Conservation (phyloP, 257 asterid genomes). For the Solanum sejunctum region DNA sequence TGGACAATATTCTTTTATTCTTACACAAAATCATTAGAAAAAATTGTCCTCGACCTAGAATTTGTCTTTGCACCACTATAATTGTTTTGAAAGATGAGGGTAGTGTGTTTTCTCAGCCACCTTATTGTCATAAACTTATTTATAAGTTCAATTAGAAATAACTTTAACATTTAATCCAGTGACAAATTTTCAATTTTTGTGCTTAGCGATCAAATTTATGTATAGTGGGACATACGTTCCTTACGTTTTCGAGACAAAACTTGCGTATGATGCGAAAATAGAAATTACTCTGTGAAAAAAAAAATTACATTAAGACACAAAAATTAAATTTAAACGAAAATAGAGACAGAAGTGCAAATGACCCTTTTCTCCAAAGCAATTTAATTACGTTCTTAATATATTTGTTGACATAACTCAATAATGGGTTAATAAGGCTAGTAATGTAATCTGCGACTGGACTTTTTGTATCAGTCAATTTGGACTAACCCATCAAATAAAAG, state of each 20-base stretch:
- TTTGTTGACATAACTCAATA: not conserved
- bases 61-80: too few relatives aligned
- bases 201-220: not conserved
- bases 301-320: too few relatives aligned
- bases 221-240: not conserved
- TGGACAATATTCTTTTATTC: not conserved
- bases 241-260: not conserved
- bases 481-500: not conserved
- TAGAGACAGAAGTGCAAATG: not conserved
- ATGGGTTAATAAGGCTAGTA: not conserved
- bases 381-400: not conserved
- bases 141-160: too few relatives aligned
- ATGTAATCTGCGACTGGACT: not conserved
- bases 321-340: too few relatives aligned
- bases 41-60: not conserved
- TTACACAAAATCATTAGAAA: too few relatives aligned
- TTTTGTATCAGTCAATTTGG: not conserved
- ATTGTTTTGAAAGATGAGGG: too few relatives aligned
- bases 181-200: not conserved
- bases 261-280: too few relatives aligned
- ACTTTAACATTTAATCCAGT: too few relatives aligned
- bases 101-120: too few relatives aligned
- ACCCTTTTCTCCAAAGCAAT: not conserved
- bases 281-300: too few relatives aligned
- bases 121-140: too few relatives aligned